Evolutionary conservation across 2,329 filamentous ascomycete genomes (phyloP).

Genomic region (Bipolaris zeicola): DNA sequence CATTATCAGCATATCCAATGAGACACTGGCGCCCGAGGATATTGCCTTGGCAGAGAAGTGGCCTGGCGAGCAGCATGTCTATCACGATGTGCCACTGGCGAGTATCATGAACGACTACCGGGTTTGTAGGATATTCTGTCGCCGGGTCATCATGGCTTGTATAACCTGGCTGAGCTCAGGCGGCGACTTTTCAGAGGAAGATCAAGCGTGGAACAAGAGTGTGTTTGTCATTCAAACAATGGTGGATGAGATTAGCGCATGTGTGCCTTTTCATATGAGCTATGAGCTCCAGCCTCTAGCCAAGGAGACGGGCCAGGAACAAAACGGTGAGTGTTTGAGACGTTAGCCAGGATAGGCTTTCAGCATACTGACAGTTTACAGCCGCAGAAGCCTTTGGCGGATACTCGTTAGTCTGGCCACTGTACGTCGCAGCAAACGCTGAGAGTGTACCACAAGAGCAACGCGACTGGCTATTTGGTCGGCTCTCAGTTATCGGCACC

Average conservation of each 20-base stretch:
- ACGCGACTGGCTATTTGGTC: constrained; percentile 45
- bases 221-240: constrained; percentile 44
- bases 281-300: constrained; percentile 47
- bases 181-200: constrained; percentile 15
- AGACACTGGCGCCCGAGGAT: constrained; percentile 32
- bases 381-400: constrained; percentile 49
- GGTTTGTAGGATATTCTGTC: constrained; percentile 49
- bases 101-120: constrained; percentile 51
- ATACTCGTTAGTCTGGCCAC: constrained; percentile 50
- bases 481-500: constrained; percentile 45
- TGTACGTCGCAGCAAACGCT: constrained; percentile 48
- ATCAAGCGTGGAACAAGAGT: constrained; percentile 24
- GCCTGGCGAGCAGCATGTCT: constrained; percentile 49
- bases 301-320: constrained; percentile 42
- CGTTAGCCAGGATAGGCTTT: not conserved
- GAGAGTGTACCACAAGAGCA: constrained; percentile 45
- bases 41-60: constrained; percentile 39
- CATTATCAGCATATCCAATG: constrained; percentile 38
- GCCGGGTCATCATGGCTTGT: constrained; percentile 47
- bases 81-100: constrained; percentile 47
- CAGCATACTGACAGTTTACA: constrained; percentile 21
- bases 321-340: constrained; percentile 34
- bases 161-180: constrained; percentile 34
- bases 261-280: constrained; percentile 48
- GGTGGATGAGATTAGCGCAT: constrained; percentile 49